Evolutionary conservation across 805 yeast species (phyloP), one percentile per base, ranked within the genome.

Genomic region (Scheffersomyces ergatensis): DNA sequence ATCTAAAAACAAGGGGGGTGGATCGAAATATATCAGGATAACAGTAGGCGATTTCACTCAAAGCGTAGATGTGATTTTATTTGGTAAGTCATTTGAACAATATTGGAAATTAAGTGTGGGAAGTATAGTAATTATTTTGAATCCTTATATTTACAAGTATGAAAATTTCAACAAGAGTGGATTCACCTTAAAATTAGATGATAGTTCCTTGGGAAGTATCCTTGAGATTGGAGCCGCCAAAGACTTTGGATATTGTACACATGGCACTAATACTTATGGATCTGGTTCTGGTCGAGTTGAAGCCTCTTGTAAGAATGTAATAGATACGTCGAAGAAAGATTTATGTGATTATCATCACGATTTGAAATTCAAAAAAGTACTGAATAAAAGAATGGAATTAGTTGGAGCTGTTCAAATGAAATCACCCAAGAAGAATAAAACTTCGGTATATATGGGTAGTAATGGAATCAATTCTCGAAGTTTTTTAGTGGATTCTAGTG

Each of bases 81-180:
- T 85, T 55, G 89, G 83, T 0, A 64, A 71, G 14, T 85, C 89
- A 4, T 83, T 83, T 46, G 77, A 78, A 17, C 78, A 76, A 53
- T 85, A 80, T 58, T 87, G 87, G 81, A 88, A 85, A 47, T 53
- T 89, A 2, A 67, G 79, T 38, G 70, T 80, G 1, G 97, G 98
- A 0, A 89, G 85, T 44, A 61, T 90, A 0, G 60, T 90, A 9
- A 85, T 84, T 0, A 55, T 92, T 1, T 59, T 90, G 38, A 92
- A 90, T 53, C 97, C 99, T 0, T 15, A 29, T 14, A 29, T 29
- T 5, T 14, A 17, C 18, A 19, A 31, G 8, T 15, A 33, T 1
- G 24, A 38, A 5, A 7, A 15, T 9, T 27, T 25, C 12, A 9
- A 7, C 9, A 41, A 31, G 21, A 33, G 44, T 2, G 63, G 70